These are phyloP conservation scores for Dactylellina haptotyla DNA, from an alignment of 2,329 filamentous ascomycete species.

Conservation along the genomic window DNA sequence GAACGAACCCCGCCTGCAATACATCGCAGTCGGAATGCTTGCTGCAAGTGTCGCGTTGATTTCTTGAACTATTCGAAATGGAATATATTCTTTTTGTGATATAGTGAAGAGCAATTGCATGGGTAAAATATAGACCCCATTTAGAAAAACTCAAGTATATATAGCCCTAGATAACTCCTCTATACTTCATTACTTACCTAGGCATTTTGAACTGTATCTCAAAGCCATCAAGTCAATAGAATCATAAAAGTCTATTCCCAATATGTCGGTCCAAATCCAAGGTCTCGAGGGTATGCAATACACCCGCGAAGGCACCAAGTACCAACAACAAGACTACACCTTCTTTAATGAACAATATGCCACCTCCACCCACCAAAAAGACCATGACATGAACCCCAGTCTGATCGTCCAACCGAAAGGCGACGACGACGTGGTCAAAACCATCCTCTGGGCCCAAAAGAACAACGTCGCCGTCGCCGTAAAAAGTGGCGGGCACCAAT, in stretches of 20 bases:
- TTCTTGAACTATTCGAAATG: too few relatives aligned
- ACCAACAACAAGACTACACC: constrained; percentile 53
- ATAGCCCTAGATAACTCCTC: too few relatives aligned
- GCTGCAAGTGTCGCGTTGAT: too few relatives aligned
- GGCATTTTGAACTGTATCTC: too few relatives aligned
- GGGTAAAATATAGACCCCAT: too few relatives aligned
- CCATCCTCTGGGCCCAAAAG: constrained; percentile 62
- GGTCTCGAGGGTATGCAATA: constrained; percentile 27
- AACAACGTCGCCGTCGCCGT: constrained; percentile 64
- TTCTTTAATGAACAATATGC: constrained; percentile 63
- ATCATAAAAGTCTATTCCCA: neutral
- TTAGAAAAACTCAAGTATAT: too few relatives aligned
- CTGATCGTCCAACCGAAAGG: constrained; percentile 64
- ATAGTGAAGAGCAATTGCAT: too few relatives aligned
- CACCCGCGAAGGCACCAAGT: neutral
- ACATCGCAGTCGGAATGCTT: neutral
- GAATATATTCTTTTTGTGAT: neutral
- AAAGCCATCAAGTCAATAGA: too few relatives aligned
- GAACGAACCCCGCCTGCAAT: neutral
- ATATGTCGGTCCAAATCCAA: constrained; percentile 15
- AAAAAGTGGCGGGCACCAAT: constrained; percentile 55
- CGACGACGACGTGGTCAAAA: constrained; percentile 63
- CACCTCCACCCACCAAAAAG: constrained; percentile 62
- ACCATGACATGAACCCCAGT: constrained; percentile 63
- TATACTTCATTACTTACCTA: too few relatives aligned